These are phyloP conservation scores for Plasmodium gonderi DNA, from an alignment of 169 alveolate species.

Conservation along the genomic window DNA sequence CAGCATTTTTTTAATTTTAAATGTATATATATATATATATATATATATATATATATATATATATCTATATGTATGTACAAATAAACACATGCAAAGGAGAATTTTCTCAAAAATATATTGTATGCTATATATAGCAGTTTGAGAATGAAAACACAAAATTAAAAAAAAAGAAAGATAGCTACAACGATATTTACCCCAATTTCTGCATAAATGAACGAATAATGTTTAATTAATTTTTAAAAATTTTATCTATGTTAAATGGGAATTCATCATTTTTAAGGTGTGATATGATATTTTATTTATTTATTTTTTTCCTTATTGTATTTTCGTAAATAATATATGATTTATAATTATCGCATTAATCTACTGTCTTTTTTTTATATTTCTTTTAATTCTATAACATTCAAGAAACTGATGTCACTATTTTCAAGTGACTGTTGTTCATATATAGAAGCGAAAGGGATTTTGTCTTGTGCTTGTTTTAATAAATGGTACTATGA, in stretches of 20 bases:
- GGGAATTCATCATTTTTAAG: not conserved
- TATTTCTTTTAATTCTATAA: not conserved
- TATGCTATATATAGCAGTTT: not conserved
- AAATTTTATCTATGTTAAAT: not conserved
- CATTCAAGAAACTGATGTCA: not conserved
- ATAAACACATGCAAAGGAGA: no score
- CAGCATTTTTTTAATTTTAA: not conserved
- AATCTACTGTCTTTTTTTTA: not conserved
- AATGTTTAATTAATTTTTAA: not conserved
- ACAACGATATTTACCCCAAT: not conserved
- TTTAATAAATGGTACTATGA: not conserved
- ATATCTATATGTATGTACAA: not conserved
- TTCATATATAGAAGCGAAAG: not conserved
- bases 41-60: not conserved
- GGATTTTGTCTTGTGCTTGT: not conserved
- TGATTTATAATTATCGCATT: not conserved
- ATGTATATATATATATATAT: not conserved
- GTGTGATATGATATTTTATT: not conserved
- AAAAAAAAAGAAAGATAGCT: not conserved
- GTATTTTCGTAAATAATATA: not conserved
- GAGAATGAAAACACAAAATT: not conserved
- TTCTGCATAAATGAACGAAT: not conserved
- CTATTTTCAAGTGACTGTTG: not conserved
- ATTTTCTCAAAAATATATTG: not conserved
- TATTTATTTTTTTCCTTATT: not conserved